Percentiles rank a stretch among this genome's conserved stretches.
Evolutionary conservation across 2,329 filamentous ascomycete species (phyloP).

Genomic region (Daldinia sp.): DNA sequence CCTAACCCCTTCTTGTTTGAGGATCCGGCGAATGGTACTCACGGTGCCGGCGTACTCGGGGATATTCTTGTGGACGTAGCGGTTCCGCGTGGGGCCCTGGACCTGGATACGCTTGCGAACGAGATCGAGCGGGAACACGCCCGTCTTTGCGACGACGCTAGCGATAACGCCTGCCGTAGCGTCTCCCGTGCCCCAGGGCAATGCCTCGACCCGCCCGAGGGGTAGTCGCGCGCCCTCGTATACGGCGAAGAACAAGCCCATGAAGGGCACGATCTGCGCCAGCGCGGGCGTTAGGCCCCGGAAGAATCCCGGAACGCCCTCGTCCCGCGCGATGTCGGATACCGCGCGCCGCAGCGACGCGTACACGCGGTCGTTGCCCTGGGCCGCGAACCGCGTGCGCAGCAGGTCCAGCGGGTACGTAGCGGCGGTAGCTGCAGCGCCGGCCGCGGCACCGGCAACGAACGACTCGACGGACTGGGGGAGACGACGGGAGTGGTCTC

Average conservation of each 20-base stretch:
- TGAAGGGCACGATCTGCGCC: constrained; percentile 91
- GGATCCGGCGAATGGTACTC: constrained; percentile 74
- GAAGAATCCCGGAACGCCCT: constrained; percentile 86
- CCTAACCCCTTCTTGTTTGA: constrained; percentile 77
- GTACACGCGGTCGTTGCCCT: constrained; percentile 86
- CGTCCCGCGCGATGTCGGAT: constrained; percentile 76
- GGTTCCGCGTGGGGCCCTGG: constrained; percentile 84
- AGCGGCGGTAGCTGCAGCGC: constrained; percentile 81
- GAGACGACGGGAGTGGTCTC: constrained; percentile 55
- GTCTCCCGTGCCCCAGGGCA: constrained; percentile 83
- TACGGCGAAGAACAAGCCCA: constrained; percentile 93
- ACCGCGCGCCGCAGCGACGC: constrained; percentile 75
- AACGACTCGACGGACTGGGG: constrained; percentile 82
- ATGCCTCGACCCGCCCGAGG: constrained; percentile 63
- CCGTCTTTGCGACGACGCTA: constrained; percentile 85
- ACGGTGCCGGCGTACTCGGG: constrained; percentile 82
- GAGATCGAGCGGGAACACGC: constrained; percentile 91
- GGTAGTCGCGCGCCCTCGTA: constrained; percentile 82
- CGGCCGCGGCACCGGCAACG: constrained; percentile 83
- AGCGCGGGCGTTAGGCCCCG: constrained; percentile 85
- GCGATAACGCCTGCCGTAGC: constrained; percentile 85
- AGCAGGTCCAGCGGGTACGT: constrained; percentile 96
- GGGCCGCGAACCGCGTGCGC: constrained; percentile 95
- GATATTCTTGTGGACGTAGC: constrained; percentile 88
- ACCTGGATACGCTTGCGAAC: constrained; percentile 95